Base-by-base conservation (phyloP, 441 rosid species). In the Pelargonium myrrhifolium region DNA sequence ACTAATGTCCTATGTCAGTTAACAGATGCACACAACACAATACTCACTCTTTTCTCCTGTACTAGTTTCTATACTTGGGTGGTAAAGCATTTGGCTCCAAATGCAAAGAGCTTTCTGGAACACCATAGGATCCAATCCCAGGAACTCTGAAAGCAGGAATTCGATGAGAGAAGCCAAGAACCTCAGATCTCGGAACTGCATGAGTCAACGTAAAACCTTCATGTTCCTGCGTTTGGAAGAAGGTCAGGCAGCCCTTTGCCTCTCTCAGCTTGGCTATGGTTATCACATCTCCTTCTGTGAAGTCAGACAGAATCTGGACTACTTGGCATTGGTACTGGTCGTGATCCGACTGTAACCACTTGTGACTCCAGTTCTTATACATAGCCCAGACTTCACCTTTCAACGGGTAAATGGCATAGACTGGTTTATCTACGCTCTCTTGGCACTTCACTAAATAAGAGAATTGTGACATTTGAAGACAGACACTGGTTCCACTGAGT, bases 371-470 rank as follows among this genome's bases (percentile, higher is more conserved):
- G 10, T 64, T 64, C 24, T 45, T 69, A 31, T 62, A 72, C 66
- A 64, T 69, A 0, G 80, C 76, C 79, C 79, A 76, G 1, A 72
- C 59, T 12, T 76, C 74, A 45, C 76, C 74, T 66, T 72, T 69
- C 11, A 26, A 64, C n/a, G 74, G 80, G 66, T 62, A 63, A 45
- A 69, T 73, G 31, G 18, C 28, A 47, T 66, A 70, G 51, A 66
- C 28, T 9, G 74, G 39, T 20, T 69, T 37, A 68, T 49, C 31
- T 37, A 35, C 0, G 67, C 67, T 69, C 53, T 67, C 51, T 60
- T 14, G 43, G 64, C 64, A 72, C 63, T n/a, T 28, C 12, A 76
- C 72, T 63, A 18, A 28, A 58, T 64, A 15, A 66, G 66, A 69
- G 31, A 76, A 69, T 35, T 18, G 20, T 55, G 76, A 69, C 43